phyloP scores from a whole-genome alignment of 495 filamentous ascomycete genomes.

The Penicillium longicatenatum region DNA sequence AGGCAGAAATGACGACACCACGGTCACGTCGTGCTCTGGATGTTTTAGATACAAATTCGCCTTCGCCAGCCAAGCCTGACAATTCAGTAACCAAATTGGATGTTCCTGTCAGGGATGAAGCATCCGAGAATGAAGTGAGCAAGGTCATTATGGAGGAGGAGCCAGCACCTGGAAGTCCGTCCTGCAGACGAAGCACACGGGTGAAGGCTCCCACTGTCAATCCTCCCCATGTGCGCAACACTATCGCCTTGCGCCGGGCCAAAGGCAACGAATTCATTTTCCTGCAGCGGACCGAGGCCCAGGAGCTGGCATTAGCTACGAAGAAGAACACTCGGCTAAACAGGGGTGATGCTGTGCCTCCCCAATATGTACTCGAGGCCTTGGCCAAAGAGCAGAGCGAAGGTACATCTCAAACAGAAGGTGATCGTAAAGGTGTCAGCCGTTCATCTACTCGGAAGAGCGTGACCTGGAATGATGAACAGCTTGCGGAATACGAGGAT shows the following conservation, averaged over 20 bases:
- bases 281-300: slow-evolving; percentile 57
- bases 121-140: slow-evolving; percentile 15
- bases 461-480: slow-evolving; percentile 49
- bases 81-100: slow-evolving; percentile 35
- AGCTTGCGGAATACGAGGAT: slow-evolving; percentile 32
- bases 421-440: slow-evolving; percentile 13
- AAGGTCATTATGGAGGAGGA: slow-evolving; percentile 29
- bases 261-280: slow-evolving; percentile 59
- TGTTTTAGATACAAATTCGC: slow-evolving; percentile 56
- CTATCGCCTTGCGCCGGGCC: slow-evolving; percentile 56
- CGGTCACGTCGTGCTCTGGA: slow-evolving; percentile 52
- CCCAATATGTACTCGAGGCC: slow-evolving; percentile 47
- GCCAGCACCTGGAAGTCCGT: slow-evolving; percentile 29
- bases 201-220: slow-evolving; percentile 30
- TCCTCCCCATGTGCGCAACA: slow-evolving; percentile 41
- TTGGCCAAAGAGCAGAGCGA: slow-evolving; percentile 30
- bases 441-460: slow-evolving; percentile 26
- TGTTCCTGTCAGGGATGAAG: slow-evolving; percentile 13
- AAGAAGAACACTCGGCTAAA: slow-evolving; percentile 60
- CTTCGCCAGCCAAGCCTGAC: slow-evolving; percentile 46
- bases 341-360: slow-evolving; percentile 53
- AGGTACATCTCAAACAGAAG: slow-evolving; percentile 4
- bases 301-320: slow-evolving; percentile 56
- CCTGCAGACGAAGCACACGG: slow-evolving; percentile 48
- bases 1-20: slow-evolving; percentile 37